These are phyloP conservation scores for Pseudozyma tsukubaensis DNA, from an alignment of 1,284 basidiomycete genomes.

Conservation along the genomic window DNA sequence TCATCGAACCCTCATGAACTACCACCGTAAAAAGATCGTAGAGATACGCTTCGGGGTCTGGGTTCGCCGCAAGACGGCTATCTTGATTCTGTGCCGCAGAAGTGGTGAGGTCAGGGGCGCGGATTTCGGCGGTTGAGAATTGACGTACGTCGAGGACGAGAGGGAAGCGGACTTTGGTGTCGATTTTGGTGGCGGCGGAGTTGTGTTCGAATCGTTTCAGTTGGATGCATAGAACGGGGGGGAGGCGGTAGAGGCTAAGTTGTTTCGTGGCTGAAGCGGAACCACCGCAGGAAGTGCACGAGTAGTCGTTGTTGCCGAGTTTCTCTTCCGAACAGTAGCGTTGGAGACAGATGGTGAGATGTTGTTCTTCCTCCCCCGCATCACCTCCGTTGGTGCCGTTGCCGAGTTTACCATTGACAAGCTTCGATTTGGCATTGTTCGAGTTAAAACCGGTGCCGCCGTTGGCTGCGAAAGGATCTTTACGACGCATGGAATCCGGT, in stretches of 20 bases:
- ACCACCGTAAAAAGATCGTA: slow-evolving; percentile 94
- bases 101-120: slow-evolving; percentile 16
- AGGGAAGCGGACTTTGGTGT: slow-evolving; percentile 84
- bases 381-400: slow-evolving; percentile 4
- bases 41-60: slow-evolving; percentile 70
- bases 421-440: slow-evolving; percentile 20
- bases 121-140: slow-evolving; percentile 75
- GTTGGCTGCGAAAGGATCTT: slow-evolving; percentile 4
- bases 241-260: slow-evolving; percentile 83
- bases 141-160: slow-evolving; percentile 86
- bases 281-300: slow-evolving; percentile 70
- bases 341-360: slow-evolving; percentile 52
- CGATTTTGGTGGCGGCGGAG: slow-evolving; percentile 78
- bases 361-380: slow-evolving; percentile 55
- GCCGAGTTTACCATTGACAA: slow-evolving; percentile 10
- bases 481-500: slow-evolving; percentile 43
- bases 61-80: slow-evolving; percentile 19
- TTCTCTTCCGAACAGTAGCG: slow-evolving; percentile 63
- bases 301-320: slow-evolving; percentile 70
- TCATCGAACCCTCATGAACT: slow-evolving; percentile 88
- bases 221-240: slow-evolving; percentile 91
- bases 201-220: slow-evolving; percentile 93
- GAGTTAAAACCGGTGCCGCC: slow-evolving; percentile 10
- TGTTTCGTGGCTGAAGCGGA: slow-evolving; percentile 73
- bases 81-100: slow-evolving; percentile 2